Percentiles rank a stretch among this genome's conserved stretches.
Evolutionary conservation across 202 grass and related monocot species (phyloP).

Genomic region (Elaeis oleifera): DNA sequence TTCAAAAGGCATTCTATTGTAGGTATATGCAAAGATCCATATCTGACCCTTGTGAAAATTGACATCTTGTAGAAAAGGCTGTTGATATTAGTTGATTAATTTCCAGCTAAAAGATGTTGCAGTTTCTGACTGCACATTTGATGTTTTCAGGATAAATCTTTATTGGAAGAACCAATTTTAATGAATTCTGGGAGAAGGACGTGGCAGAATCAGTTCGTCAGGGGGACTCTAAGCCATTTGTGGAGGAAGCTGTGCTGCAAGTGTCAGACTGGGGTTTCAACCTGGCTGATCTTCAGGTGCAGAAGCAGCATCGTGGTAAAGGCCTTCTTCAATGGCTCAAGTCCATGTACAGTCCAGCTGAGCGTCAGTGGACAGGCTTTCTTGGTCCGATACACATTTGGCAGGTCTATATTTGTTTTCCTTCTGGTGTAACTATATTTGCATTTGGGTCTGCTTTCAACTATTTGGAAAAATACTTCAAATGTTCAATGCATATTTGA

Average conservation of each 20-base stretch:
- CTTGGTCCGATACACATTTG: conserved; percentile 90
- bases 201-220: conserved; percentile 77
- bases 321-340: conserved; percentile 62
- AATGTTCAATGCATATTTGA: too few species aligned
- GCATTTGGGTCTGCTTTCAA: neutral
- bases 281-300: conserved; percentile 84
- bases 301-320: conserved; percentile 49
- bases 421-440: neutral
- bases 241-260: conserved; percentile 82
- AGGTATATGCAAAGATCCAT: too few species aligned
- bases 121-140: conserved; percentile 1
- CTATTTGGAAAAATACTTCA: too few species aligned
- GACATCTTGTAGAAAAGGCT: neutral
- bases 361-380: conserved; percentile 84
- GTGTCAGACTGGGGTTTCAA: conserved; percentile 91
- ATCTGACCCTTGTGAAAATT: too few species aligned
- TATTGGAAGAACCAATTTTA: conserved; percentile 64
- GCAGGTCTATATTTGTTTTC: conserved; percentile 47
- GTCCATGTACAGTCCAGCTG: conserved; percentile 53
- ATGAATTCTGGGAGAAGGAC: conserved; percentile 72
- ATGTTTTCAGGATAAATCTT: conserved; percentile 61
- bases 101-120: neutral
- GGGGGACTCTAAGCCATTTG: conserved; percentile 53
- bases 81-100: neutral
- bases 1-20: too few species aligned